A percentile compares a stretch with the other conserved stretches of the same genome.
These are phyloP conservation scores for Triticum dicoccoides DNA, from an alignment of 176 grass and related monocot species.

Conservation along the genomic window DNA sequence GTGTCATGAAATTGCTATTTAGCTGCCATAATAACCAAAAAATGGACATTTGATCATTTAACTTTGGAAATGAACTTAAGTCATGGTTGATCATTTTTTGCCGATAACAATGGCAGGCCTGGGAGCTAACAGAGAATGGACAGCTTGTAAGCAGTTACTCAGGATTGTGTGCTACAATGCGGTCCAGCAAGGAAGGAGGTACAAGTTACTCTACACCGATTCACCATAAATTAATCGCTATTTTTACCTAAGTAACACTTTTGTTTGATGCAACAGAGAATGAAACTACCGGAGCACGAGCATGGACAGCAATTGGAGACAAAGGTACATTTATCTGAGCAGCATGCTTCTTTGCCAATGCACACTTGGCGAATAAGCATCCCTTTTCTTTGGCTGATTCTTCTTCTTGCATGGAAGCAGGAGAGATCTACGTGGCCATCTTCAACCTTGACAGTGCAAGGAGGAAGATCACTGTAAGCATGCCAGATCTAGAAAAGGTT, in stretches of 20 bases:
- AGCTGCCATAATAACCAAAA: background rate
- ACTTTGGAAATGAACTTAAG: background rate
- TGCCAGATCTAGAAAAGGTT: conserved; percentile 48
- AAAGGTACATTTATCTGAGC: conserved; percentile 42
- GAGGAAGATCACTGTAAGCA: conserved; percentile 33
- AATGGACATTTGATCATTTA: background rate
- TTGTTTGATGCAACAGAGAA: conserved; percentile 31
- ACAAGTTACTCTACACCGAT: background rate
- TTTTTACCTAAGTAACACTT: conserved; percentile 7
- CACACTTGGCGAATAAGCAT: background rate
- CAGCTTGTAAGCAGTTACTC: conserved; percentile 86
- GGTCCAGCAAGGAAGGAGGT: conserved; percentile 37
- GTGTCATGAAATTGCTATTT: background rate
- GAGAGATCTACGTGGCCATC: conserved; percentile 78
- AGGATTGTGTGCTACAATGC: conserved; percentile 59
- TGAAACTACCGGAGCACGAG: conserved; percentile 36
- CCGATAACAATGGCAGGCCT: conserved; percentile 52
- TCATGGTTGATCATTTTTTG: background rate
- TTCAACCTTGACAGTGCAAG: conserved; percentile 65
- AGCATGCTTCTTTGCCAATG: too few relatives aligned
- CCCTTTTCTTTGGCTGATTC: background rate
- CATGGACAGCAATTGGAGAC: conserved; percentile 78
- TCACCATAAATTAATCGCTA: background rate
- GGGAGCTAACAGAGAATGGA: conserved; percentile 78
- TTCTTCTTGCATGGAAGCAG: conserved; percentile 22